Conservation (phyloP, 2,329 filamentous ascomycete species). For the Alternaria sp. region DNA sequence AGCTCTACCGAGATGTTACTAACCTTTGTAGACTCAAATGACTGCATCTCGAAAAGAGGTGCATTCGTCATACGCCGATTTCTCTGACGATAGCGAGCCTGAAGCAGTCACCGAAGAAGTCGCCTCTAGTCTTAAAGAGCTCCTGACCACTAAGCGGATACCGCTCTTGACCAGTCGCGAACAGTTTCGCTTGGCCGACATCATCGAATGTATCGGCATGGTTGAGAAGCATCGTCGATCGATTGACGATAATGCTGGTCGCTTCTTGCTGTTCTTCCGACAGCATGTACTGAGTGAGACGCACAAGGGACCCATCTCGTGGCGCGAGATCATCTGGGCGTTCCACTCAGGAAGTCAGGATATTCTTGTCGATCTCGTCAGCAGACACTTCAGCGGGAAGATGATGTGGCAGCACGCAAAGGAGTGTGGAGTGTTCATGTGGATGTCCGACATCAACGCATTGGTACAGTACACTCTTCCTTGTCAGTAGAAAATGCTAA, state of each 20-base stretch:
- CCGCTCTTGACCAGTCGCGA: constrained; percentile 83
- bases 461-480: constrained; percentile 63
- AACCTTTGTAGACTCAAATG: constrained; percentile 39
- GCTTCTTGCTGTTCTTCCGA: constrained; percentile 86
- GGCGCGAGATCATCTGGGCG: constrained; percentile 83
- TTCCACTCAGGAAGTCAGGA: constrained; percentile 87
- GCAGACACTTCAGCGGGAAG: constrained; percentile 76
- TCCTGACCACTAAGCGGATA: constrained; percentile 75
- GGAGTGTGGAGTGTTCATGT: constrained; percentile 92
- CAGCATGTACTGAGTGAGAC: constrained; percentile 74
- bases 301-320: constrained; percentile 68
- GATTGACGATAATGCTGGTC: constrained; percentile 86
- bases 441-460: constrained; percentile 78
- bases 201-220: constrained; percentile 81
- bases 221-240: constrained; percentile 87
- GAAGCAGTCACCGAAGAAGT: constrained; percentile 74
- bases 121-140: constrained; percentile 74
- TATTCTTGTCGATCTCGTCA: constrained; percentile 83
- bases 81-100: constrained; percentile 62
- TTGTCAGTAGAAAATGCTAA: not conserved
- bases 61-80: constrained; percentile 59
- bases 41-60: constrained; percentile 56
- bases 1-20: not conserved
- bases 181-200: constrained; percentile 83
- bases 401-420: constrained; percentile 85